Base-by-base conservation (phyloP, 805 yeast species). In the Ogataea populi-albae region DNA sequence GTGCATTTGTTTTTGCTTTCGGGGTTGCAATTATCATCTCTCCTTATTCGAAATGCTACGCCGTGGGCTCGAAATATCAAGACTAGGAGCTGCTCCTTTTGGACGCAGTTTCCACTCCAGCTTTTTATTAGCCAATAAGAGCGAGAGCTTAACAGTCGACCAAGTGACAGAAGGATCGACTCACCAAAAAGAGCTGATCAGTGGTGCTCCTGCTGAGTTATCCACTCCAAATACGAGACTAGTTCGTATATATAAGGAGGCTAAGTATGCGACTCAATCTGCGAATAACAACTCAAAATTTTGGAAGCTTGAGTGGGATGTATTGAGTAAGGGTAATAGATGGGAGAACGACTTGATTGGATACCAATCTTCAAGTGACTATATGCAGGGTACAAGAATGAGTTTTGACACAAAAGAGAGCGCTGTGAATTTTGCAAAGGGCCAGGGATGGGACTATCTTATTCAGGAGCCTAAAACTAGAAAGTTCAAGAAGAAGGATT, bases 281-380 rank as follows among this genome's bases (percentile, higher is more conserved):
- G 86, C 89, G 9, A 52, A 50, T 14, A 65, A 68, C 50, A 71
- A 75, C 52, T 69, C 74, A 14, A 59, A 64, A 37, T 59, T 54
- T 47, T 86, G 95, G 95, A 78, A 76, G 52, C 55, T 86, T 38
- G 94, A 86, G 62, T 86, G 93, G 91, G 95, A 86, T 55, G 74
- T 85, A 26, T 64, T 81, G 38, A 79, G 79, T 29, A 77, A 80
- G 53, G 86, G 83, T 16, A 78, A 86, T 67, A 69, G 93, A 57
- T 86, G 95, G 95, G 95, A 86, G 57, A 86, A 86, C 62, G 91
- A 84, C 58, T 68, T 86, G 57, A 86, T 86, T 62, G 95, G 95
- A 17, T 86, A 84, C 68, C 89, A 84, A 53, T 75, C 85, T 30
- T 69, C 83, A 29, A 76, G 84, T 23, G 95, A 86, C 59, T 80